Base-by-base conservation (phyloP, 805 yeast genomes). In the Metschnikowia rubicola region DNA sequence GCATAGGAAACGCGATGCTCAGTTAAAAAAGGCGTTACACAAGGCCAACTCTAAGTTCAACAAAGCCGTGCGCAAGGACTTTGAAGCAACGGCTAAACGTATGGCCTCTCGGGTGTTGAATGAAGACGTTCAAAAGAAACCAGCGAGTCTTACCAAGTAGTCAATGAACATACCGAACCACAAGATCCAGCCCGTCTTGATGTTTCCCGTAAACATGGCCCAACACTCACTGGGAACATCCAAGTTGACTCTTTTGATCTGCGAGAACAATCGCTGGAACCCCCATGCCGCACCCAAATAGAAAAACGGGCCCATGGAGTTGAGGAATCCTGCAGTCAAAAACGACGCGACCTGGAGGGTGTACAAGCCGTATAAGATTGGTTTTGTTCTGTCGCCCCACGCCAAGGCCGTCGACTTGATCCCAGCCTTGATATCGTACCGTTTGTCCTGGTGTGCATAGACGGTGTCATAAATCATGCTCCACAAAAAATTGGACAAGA, bases 401-500 rank as follows among this genome's bases (percentile, higher is more conserved):
- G 87, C 91, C 55, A 94, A 75, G 8, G 99, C 99, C 0, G 98
- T 90, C 2, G 96, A 88, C 65, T 90, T 90, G 56, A 94, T 86
- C 17, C 99, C 99, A 0, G 96, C 97, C 48, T 78, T 75, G 44
- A 88, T 70, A 67, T 94, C 99, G 60, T 85, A 94, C 43, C 65
- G 68, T 68, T 94, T 94, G 67, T 94, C 99, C 69, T 94, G 99
- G 63, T 94, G 99, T 0, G 99, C 99, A 65, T 94, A 94, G 35
- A 94, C 80, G 2, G 99, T 89, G 65, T 94, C 99, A 67, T 94
- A 94, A 43, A 84, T 83, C 91, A 94, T 88, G 55, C 96, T 84
- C 99, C 99, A 94, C 46, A 84, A 74, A 61, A 83, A 86, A 39
- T 89, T 83, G 13, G 96, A 80, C 3, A 81, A 63, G 59, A 84